phyloP scores from a whole-genome alignment of 2,329 filamentous ascomycete species.

The Penicillium glabrum region DNA sequence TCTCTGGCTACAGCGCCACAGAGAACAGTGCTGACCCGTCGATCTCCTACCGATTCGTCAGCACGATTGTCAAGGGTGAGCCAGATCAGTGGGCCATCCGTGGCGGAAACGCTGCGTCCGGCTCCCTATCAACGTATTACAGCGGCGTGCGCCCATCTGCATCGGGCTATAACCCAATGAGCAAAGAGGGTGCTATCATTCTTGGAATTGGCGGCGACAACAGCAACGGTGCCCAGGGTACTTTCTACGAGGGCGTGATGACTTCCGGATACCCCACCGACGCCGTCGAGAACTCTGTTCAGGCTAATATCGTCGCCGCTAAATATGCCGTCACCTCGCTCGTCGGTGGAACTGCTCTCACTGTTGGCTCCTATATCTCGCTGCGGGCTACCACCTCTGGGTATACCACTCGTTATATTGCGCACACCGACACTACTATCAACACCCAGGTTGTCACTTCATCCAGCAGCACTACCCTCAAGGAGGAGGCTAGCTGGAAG shows the following conservation, averaged over 20 bases:
- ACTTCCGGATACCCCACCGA: conserved; percentile 62
- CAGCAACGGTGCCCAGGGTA: conserved; percentile 59
- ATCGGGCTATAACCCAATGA: conserved; percentile 61
- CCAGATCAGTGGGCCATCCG: conserved; percentile 60
- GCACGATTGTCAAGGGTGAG: conserved; percentile 57
- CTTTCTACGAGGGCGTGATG: conserved; percentile 67
- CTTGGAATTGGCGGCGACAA: conserved; percentile 73
- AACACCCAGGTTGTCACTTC: conserved; percentile 58
- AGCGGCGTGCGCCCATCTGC: conserved; percentile 53
- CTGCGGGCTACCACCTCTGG: conserved; percentile 57
- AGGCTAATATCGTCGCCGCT: conserved; percentile 61
- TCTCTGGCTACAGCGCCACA: conserved; percentile 52
- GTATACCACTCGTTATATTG: conserved; percentile 56
- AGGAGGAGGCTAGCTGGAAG: conserved; percentile 55
- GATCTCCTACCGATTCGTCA: conserved; percentile 58
- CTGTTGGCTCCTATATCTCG: conserved; percentile 52
- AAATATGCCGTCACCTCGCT: conserved; percentile 52
- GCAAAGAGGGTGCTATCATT: conserved; percentile 64
- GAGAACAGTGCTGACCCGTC: conserved; percentile 56
- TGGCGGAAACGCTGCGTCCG: conserved; percentile 57
- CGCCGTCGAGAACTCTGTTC: conserved; percentile 57
- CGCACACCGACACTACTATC: conserved; percentile 52
- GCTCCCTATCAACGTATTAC: conserved; percentile 59
- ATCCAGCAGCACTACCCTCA: conserved; percentile 50
- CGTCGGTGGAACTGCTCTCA: conserved; percentile 50